These are phyloP conservation scores for Spinellus fusiger DNA, from an alignment of 192 early-diverging fungal species.

Conservation along the genomic window DNA sequence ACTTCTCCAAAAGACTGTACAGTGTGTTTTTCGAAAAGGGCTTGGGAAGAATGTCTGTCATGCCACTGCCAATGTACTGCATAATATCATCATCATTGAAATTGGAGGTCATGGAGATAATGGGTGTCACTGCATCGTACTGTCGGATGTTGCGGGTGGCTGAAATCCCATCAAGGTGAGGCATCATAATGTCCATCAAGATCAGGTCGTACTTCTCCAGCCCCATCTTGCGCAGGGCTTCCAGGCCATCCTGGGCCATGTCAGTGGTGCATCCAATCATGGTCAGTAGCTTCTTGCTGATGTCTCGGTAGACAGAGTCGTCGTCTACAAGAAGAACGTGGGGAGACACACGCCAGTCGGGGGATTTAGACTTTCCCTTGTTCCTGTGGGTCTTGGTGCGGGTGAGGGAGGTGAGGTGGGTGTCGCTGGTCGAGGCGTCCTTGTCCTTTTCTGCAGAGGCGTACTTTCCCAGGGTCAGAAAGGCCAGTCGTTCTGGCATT, in stretches of 20 bases:
- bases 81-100: slow-evolving; percentile 58
- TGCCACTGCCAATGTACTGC: slow-evolving; percentile 61
- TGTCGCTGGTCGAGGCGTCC: too few species aligned
- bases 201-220: slow-evolving; percentile 69
- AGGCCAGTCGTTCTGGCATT: not conserved
- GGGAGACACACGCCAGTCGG: slow-evolving; percentile 23
- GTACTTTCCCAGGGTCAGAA: slow-evolving; percentile 12
- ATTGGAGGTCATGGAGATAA: slow-evolving; percentile 74
- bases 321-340: slow-evolving; percentile 66
- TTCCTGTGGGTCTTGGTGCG: not conserved
- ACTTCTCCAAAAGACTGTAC: slow-evolving; percentile 49
- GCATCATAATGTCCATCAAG: slow-evolving; percentile 75
- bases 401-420: not conserved
- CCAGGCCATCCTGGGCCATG: slow-evolving; percentile 61
- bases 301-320: slow-evolving; percentile 51
- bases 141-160: slow-evolving; percentile 67
- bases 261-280: slow-evolving; percentile 66
- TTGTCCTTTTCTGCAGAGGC: too few species aligned
- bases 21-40: slow-evolving; percentile 54
- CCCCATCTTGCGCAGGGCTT: slow-evolving; percentile 57
- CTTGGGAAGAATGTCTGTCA: slow-evolving; percentile 72
- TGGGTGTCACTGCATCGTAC: slow-evolving; percentile 63
- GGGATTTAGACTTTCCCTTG: not conserved
- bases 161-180: slow-evolving; percentile 61
- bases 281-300: slow-evolving; percentile 50